Conservation (phyloP, 306 rosid genomes). For the Malus domestica region DNA sequence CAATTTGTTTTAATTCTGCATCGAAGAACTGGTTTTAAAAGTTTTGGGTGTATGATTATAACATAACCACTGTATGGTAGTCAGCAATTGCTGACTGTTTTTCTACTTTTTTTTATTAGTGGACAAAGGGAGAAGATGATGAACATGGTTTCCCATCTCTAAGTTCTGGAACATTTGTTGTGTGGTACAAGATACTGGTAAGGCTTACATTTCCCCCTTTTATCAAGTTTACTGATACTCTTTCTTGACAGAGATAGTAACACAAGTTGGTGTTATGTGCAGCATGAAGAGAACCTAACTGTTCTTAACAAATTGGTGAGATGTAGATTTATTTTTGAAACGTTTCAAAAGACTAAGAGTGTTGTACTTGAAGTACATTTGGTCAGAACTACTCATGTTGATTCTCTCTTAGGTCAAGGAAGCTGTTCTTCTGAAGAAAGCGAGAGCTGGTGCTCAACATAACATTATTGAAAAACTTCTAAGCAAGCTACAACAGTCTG, state of each 20-base stretch:
- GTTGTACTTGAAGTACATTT: background rate
- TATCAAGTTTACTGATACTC: background rate
- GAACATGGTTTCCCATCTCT: conserved; percentile 27
- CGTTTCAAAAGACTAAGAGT: background rate
- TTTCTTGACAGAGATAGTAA: conserved; percentile 15
- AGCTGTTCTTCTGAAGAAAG: conserved; percentile 14
- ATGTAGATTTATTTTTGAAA: background rate
- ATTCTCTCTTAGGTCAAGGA: conserved; percentile 22
- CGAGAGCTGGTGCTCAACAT: conserved; percentile 13
- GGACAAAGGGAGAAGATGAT: conserved; percentile 18
- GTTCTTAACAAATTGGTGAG: conserved; percentile 34
- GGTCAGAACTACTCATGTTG: background rate
- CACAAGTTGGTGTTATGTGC: conserved; percentile 17
- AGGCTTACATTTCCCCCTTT: conserved; percentile 1
- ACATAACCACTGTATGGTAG: background rate
- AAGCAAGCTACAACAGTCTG: conserved; percentile 23
- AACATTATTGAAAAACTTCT: conserved; percentile 17
- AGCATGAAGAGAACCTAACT: conserved; percentile 37
- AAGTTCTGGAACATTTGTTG: conserved; percentile 27
- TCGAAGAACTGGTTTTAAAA: background rate
- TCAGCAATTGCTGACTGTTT: background rate
- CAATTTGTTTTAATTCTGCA: background rate
- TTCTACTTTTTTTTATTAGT: background rate
- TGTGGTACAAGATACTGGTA: conserved; percentile 36
- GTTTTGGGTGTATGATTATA: background rate